Evolutionary conservation across 148 eudicot species (phyloP), one percentile per base, ranked within the genome.

Genomic region (Chenopodium formosanum): DNA sequence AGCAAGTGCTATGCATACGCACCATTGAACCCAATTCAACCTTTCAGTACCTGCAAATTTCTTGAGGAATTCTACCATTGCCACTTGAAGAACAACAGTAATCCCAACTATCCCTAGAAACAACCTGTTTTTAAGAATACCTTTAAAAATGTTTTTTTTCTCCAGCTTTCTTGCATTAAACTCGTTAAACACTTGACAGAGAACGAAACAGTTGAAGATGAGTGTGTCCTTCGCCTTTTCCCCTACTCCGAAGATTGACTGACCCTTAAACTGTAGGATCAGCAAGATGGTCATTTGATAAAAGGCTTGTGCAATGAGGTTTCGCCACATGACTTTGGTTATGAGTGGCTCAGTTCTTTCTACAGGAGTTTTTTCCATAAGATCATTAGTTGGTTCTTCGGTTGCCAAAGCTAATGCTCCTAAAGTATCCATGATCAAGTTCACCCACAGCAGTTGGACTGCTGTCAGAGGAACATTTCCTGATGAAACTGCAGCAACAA

Each of bases 351-450:
- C 81, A 53, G 79, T 72, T 64, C 80, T 86, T 37, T 88, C 82
- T 9, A 48, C 12, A 80, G 88, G 89, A n/a, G 80, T 37, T 44
- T 75, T 80, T 9, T 56, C 47, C 89, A 87, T 80, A 34, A 85
- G 81, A 20, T 80, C 76, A 23, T 87, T 64, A 23, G 81, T 80
- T n/a, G 89, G 89, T 19, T 79, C 80, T 27, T 87, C 86, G 7
- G 89, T 85, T 67, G 89, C 89, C 73, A 87, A 75, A 37, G 87
- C 87, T 60, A 87, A 71, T 17, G 89, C 89, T 0, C 86, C 89
- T 16, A 87, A 75, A 2, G 87, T 87, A 68, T 87, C 88, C 89
- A 87, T 83, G 46, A 87, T 87, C 48, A 87, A 67, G 70, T 87
- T 87, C 31, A 82, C 86, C 89, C 89, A 84, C 44, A 82, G 75